Percentiles rank a stretch among this genome's conserved stretches.
Evolutionary conservation across 257 asterid genomes (phyloP).

Genomic region (Fraxinus pennsylvanica): DNA sequence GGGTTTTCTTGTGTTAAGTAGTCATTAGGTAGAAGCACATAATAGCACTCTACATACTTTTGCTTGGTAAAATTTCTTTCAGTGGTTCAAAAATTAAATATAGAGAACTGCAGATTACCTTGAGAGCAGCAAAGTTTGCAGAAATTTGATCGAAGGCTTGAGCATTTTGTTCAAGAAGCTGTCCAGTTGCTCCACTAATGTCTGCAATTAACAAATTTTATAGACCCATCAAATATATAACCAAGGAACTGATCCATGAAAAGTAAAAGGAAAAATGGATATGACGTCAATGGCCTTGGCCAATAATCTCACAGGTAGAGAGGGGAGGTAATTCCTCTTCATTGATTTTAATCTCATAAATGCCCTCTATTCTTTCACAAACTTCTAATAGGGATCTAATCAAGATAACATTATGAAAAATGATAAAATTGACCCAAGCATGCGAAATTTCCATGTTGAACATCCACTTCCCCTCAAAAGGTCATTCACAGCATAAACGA

Average conservation of each 20-base stretch:
- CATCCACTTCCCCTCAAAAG: neutral
- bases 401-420: neutral
- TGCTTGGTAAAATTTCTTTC: neutral
- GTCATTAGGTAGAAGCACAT: constrained; percentile 3
- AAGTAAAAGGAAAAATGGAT: neutral
- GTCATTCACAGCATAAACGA: neutral
- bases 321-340: neutral
- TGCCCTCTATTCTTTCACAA: neutral
- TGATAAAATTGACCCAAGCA: neutral
- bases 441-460: neutral
- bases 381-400: neutral
- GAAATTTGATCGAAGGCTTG: constrained; percentile 75
- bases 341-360: neutral
- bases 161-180: constrained; percentile 75
- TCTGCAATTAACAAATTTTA: constrained; percentile 47
- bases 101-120: constrained; percentile 47
- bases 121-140: constrained; percentile 61
- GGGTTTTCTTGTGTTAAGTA: neutral
- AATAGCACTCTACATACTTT: neutral
- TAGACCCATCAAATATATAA: neutral
- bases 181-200: constrained; percentile 75
- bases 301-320: neutral
- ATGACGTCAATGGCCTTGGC: neutral
- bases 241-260: neutral
- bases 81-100: constrained; percentile 4